Evolutionary conservation across 2,329 filamentous ascomycete species (phyloP).

Genomic region (Amesomyces nigricolor): DNA sequence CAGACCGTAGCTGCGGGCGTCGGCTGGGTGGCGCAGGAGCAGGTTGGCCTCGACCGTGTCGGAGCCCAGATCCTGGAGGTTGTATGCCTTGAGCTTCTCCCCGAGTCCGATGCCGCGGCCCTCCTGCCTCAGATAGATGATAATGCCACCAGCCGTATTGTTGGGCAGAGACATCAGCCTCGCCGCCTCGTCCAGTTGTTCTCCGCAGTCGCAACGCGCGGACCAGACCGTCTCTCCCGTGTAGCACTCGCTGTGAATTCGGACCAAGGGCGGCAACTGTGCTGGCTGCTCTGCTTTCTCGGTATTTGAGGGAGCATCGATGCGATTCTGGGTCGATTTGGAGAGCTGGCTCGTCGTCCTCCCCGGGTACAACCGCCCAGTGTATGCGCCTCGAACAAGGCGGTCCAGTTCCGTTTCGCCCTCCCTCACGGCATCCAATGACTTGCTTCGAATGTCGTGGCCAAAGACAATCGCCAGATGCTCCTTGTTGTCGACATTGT

Average conservation of each 20-base stretch:
- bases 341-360: constrained; percentile 66
- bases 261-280: constrained; percentile 62
- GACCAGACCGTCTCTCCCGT: constrained; percentile 99
- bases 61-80: constrained; percentile 91
- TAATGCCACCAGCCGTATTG: constrained; percentile 69
- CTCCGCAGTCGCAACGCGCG: constrained; percentile 92
- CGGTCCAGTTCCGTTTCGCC: constrained; percentile 83
- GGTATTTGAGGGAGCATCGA: neutral
- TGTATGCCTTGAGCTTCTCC: constrained; percentile 97
- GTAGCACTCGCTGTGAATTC: constrained; percentile 98
- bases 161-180: constrained; percentile 76
- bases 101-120: constrained; percentile 90
- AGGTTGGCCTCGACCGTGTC: constrained; percentile 97
- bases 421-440: constrained; percentile 63
- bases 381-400: constrained; percentile 92
- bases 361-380: constrained; percentile 79
- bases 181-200: constrained; percentile 94
- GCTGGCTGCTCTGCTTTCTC: neutral
- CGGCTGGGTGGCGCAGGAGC: constrained; percentile 82
- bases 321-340: constrained; percentile 11
- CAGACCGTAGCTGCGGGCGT: constrained; percentile 91
- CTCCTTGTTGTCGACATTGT: constrained; percentile 90
- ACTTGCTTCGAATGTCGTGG: constrained; percentile 68
- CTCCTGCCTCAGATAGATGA: constrained; percentile 93
- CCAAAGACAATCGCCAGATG: constrained; percentile 97